These are phyloP conservation scores for Pythium vanterpoolii DNA, from an alignment of 352 stramenopile species.

Conservation along the genomic window DNA sequence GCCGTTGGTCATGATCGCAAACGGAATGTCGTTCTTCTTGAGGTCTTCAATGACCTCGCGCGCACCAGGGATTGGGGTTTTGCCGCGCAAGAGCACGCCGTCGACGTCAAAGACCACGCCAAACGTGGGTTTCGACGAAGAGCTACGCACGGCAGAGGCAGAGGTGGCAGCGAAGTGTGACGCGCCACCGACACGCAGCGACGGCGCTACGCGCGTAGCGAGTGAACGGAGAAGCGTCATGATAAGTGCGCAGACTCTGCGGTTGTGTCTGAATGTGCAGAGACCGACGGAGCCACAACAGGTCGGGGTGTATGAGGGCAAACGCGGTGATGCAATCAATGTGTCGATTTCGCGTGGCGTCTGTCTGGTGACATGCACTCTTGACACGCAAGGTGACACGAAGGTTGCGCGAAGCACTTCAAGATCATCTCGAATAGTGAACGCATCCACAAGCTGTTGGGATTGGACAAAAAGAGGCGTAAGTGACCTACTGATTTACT, in stretches of 20 bases:
- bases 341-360: background rate
- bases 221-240: slow-evolving; percentile 8
- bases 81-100: slow-evolving; percentile 74
- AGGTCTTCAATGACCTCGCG: slow-evolving; percentile 68
- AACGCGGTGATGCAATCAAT: background rate
- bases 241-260: background rate
- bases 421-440: slow-evolving; percentile 13
- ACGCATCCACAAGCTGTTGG: background rate
- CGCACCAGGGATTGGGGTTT: slow-evolving; percentile 64
- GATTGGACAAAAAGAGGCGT: slow-evolving; percentile 1
- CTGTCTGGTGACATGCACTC: slow-evolving; percentile 1
- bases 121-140: slow-evolving; percentile 43
- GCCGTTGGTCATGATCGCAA: slow-evolving; percentile 86
- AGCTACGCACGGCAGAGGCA: background rate
- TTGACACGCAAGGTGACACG: slow-evolving; percentile 5
- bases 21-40: slow-evolving; percentile 53
- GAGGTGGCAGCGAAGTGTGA: background rate
- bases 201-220: background rate
- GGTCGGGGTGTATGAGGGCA: background rate
- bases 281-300: background rate
- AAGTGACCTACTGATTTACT: slow-evolving; percentile 6
- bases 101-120: slow-evolving; percentile 85
- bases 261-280: background rate
- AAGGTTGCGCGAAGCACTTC: slow-evolving; percentile 35
- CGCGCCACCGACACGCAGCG: background rate